phyloP scores from a whole-genome alignment of 257 asterid genomes.

The Plantago major region DNA sequence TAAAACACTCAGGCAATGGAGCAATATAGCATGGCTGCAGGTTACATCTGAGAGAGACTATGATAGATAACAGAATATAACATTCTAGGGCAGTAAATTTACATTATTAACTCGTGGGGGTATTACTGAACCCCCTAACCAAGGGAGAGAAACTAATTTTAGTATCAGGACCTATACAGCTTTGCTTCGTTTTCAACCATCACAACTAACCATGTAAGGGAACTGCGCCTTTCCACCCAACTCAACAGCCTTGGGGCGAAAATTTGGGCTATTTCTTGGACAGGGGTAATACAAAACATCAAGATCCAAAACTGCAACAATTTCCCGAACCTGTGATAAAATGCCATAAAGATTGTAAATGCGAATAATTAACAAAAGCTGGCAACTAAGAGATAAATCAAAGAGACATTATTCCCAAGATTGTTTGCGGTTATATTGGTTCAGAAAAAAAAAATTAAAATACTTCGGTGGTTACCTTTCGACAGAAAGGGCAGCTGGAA shows the following conservation, averaged over 20 bases:
- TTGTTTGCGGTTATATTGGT: not conserved
- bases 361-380: not conserved
- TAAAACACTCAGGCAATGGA: no score
- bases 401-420: not conserved
- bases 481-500: constrained; percentile 93
- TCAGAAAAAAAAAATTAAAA: not conserved
- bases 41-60: no score
- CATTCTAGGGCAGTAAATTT: no score
- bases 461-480: constrained; percentile 52
- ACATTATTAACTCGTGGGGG: no score
- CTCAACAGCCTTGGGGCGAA: constrained; percentile 70
- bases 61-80: no score
- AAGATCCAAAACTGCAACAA: constrained; percentile 77
- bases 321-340: constrained; percentile 75
- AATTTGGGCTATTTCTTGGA: constrained; percentile 87
- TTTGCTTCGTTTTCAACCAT: not conserved
- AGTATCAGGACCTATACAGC: no score
- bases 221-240: constrained; percentile 85
- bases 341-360: not conserved
- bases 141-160: no score
- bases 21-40: no score
- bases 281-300: constrained; percentile 90
- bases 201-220: constrained; percentile 78
- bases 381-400: not conserved
- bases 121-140: no score